Evolutionary conservation across 495 filamentous ascomycete species (phyloP).

Genomic region (Podospora appendiculata): DNA sequence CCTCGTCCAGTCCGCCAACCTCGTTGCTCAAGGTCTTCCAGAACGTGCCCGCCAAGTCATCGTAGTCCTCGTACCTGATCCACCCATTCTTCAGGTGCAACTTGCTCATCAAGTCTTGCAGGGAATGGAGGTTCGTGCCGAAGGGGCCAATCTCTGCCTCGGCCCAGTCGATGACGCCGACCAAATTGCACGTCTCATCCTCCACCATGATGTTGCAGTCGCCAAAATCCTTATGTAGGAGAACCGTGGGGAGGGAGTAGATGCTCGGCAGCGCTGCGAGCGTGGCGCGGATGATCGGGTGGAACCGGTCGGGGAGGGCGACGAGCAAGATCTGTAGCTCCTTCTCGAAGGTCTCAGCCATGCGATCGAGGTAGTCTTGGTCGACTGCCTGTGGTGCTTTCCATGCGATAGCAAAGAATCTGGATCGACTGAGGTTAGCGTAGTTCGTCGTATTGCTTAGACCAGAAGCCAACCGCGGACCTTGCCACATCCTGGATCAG

Average conservation of each 20-base stretch:
- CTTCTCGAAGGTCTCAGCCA: slow-evolving; percentile 16
- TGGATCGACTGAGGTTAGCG: slow-evolving; percentile 22
- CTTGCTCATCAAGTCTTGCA: slow-evolving; percentile 26
- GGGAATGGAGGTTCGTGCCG: slow-evolving; percentile 31
- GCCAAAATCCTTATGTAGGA: slow-evolving; percentile 32
- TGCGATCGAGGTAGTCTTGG: slow-evolving; percentile 13
- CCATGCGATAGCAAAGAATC: slow-evolving; percentile 32
- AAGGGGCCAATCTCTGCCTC: slow-evolving; percentile 33
- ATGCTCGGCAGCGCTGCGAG: slow-evolving; percentile 23
- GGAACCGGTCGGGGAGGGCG: slow-evolving; percentile 29
- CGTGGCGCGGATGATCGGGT: slow-evolving; percentile 22
- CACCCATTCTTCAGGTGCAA: slow-evolving; percentile 30
- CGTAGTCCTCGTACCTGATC: slow-evolving; percentile 30
- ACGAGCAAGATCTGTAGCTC: slow-evolving; percentile 23
- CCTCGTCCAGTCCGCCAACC: slow-evolving; percentile 21
- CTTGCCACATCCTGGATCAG: slow-evolving; percentile 2
- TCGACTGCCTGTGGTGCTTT: slow-evolving; percentile 23
- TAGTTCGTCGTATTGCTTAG: not conserved
- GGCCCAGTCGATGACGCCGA: slow-evolving; percentile 37
- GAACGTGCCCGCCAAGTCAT: slow-evolving; percentile 21
- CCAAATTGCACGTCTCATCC: slow-evolving; percentile 23
- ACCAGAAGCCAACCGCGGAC: not conserved
- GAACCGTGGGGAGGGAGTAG: slow-evolving; percentile 21
- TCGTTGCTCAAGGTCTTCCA: slow-evolving; percentile 28
- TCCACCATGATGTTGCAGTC: slow-evolving; percentile 33